Conservation (phyloP, 768 basidiomycete genomes). For the Xerocomellus dryophilus region DNA sequence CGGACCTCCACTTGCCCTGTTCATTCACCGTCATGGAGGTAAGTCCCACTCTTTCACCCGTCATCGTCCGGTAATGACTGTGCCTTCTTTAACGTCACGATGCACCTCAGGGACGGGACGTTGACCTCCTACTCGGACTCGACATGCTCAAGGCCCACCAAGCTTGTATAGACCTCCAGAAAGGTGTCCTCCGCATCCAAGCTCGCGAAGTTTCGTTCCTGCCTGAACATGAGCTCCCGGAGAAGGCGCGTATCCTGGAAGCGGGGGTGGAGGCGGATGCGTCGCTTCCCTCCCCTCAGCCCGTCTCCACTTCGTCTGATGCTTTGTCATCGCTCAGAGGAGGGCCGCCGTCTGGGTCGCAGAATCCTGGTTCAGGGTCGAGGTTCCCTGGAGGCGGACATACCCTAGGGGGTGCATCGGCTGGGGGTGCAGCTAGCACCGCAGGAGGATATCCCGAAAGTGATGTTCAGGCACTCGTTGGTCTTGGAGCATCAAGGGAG, state of each 20-base stretch:
- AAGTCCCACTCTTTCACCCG: conserved; percentile 9
- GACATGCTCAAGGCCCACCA: conserved; percentile 99
- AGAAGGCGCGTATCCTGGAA: conserved; percentile 58
- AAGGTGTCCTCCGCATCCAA: conserved; percentile 89
- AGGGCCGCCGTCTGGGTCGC: conserved; percentile 19
- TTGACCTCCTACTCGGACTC: conserved; percentile 95
- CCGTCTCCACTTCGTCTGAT: conserved; percentile 20
- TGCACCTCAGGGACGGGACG: conserved; percentile 68
- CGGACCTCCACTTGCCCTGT: conserved; percentile 81
- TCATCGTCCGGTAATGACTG: not conserved
- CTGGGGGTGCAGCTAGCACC: conserved; percentile 35
- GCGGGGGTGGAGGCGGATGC: conserved; percentile 28
- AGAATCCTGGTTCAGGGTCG: conserved; percentile 41
- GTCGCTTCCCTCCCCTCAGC: conserved; percentile 16
- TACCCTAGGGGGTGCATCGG: conserved; percentile 50
- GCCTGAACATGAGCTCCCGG: conserved; percentile 91
- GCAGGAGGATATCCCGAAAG: conserved; percentile 57
- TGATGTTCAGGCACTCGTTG: conserved; percentile 62
- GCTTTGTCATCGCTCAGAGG: conserved; percentile 6
- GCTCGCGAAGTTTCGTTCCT: conserved; percentile 86
- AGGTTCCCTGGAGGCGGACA: conserved; percentile 71
- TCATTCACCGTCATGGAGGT: conserved; percentile 96
- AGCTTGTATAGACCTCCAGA: conserved; percentile 90
- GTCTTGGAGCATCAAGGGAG: conserved; percentile 74
- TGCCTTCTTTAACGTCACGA: not conserved